Percentiles rank a stretch among this genome's conserved stretches.
phyloP scores from a whole-genome alignment of 169 alveolate genomes.

The Toxoplasma gondii region DNA sequence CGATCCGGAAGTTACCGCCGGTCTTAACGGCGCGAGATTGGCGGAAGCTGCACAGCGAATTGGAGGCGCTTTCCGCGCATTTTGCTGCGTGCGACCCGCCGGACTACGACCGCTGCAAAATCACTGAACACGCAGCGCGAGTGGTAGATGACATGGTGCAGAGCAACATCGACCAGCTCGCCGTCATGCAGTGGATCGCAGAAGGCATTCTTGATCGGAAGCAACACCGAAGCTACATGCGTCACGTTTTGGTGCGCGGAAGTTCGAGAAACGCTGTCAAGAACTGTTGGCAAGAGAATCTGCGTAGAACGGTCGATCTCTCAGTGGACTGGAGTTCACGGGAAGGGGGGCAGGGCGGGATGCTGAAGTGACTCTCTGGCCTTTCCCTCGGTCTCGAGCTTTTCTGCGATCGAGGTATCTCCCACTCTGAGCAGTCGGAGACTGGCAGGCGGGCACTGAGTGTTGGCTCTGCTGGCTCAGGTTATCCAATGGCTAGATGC shows the following conservation, averaged over 20 bases:
- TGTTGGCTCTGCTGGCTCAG: too few relatives aligned
- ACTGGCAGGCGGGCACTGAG: too few relatives aligned
- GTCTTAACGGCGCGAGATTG: not conserved
- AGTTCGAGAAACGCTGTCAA: too few relatives aligned
- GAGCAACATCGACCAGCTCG: not conserved
- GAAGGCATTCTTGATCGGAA: constrained; percentile 38
- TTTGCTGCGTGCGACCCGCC: constrained; percentile 20
- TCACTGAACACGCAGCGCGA: not conserved
- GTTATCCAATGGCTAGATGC: too few relatives aligned
- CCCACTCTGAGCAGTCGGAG: too few relatives aligned
- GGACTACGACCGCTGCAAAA: not conserved
- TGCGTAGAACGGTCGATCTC: too few relatives aligned
- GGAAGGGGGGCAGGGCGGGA: too few relatives aligned
- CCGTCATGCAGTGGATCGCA: constrained; percentile 34
- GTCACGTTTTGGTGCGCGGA: constrained; percentile 25
- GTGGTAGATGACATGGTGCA: not conserved
- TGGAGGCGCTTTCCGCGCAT: not conserved
- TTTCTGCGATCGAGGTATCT: too few relatives aligned
- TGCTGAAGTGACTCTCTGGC: too few relatives aligned
- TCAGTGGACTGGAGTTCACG: too few relatives aligned
- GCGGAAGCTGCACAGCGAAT: constrained; percentile 7
- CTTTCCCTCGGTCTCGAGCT: too few relatives aligned
- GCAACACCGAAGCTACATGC: constrained; percentile 34
- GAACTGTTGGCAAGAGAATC: too few relatives aligned
- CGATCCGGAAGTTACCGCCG: not conserved